Evolutionary conservation across 176 grass and related monocot species (phyloP).

Genomic region (Dendrocalamus sinicus): DNA sequence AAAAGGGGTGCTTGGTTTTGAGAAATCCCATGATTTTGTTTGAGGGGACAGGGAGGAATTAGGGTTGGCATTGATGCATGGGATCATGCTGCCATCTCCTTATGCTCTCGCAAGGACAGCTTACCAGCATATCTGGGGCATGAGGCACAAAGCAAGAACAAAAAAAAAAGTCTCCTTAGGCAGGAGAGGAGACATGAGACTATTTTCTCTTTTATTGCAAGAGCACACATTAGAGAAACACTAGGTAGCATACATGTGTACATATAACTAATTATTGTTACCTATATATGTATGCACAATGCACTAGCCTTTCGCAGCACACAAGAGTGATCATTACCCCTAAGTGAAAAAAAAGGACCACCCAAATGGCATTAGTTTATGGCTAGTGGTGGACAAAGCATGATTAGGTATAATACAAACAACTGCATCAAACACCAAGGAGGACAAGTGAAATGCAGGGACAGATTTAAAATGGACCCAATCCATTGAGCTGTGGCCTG

Average conservation of each 20-base stretch:
- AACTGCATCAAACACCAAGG: conserved; percentile 47
- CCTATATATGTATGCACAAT: not conserved
- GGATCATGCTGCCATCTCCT: conserved; percentile 55
- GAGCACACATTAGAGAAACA: conserved; percentile 13
- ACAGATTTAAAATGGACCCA: conserved; percentile 39
- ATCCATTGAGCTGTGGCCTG: conserved; percentile 28
- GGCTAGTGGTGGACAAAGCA: conserved; percentile 52
- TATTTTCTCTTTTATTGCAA: not conserved
- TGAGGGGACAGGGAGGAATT: conserved; percentile 76
- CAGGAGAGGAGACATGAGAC: conserved; percentile 28
- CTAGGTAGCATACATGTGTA: not conserved
- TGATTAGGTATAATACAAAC: conserved; percentile 62
- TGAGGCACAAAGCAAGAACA: conserved; percentile 59
- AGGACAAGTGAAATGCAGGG: conserved; percentile 51
- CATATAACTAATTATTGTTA: not conserved
- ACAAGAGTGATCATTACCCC: conserved; percentile 51
- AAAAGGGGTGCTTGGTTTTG: conserved; percentile 57
- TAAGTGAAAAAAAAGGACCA: conserved; percentile 34
- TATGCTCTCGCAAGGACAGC: conserved; percentile 62
- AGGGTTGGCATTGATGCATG: conserved; percentile 63
- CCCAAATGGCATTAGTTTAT: conserved; percentile 54
- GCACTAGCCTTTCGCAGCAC: conserved; percentile 42
- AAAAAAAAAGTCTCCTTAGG: conserved; percentile 24
- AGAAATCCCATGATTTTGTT: conserved; percentile 89
- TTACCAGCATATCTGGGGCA: conserved; percentile 55